phyloP scores from a whole-genome alignment of 2,329 filamentous ascomycete genomes.

The Colletotrichum sp. region DNA sequence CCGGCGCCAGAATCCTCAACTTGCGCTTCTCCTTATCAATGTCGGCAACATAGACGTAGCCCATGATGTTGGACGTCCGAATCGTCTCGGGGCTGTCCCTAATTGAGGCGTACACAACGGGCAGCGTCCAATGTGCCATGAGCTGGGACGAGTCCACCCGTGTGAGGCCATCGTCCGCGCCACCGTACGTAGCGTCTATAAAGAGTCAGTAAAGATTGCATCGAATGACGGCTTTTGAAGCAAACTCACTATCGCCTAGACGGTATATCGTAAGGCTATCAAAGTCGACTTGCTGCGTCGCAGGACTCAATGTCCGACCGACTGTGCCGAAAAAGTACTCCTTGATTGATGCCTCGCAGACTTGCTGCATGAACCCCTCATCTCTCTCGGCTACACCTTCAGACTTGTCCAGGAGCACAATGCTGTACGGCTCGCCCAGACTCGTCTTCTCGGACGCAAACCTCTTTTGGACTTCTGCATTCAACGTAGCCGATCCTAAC shows the following conservation, averaged over 20 bases:
- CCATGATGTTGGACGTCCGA: conserved; percentile 83
- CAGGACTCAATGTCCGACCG: conserved; percentile 80
- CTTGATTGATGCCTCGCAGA: conserved; percentile 78
- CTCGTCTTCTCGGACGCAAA: conserved; percentile 64
- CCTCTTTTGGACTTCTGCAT: conserved; percentile 74
- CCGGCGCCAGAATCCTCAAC: conserved; percentile 81
- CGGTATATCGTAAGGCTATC: conserved; percentile 76
- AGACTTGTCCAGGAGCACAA: conserved; percentile 83
- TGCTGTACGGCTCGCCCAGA: conserved; percentile 71
- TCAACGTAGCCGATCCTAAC: conserved; percentile 78
- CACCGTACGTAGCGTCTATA: conserved; percentile 33
- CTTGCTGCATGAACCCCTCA: conserved; percentile 73
- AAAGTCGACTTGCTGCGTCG: conserved; percentile 85
- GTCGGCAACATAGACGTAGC: conserved; percentile 91
- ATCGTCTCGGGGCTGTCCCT: conserved; percentile 76
- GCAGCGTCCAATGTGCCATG: conserved; percentile 83
- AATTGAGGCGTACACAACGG: conserved; percentile 79
- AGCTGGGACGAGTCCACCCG: conserved; percentile 68
- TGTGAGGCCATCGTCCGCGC: conserved; percentile 54
- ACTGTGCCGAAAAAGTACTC: conserved; percentile 94
- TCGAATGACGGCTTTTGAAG: background rate
- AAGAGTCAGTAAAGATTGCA: background rate
- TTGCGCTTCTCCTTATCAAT: conserved; percentile 86
- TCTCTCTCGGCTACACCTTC: conserved; percentile 84
- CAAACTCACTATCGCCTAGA: conserved; percentile 61